These are phyloP conservation scores for Fagus crenata DNA, from an alignment of 306 rosid species.

Conservation along the genomic window DNA sequence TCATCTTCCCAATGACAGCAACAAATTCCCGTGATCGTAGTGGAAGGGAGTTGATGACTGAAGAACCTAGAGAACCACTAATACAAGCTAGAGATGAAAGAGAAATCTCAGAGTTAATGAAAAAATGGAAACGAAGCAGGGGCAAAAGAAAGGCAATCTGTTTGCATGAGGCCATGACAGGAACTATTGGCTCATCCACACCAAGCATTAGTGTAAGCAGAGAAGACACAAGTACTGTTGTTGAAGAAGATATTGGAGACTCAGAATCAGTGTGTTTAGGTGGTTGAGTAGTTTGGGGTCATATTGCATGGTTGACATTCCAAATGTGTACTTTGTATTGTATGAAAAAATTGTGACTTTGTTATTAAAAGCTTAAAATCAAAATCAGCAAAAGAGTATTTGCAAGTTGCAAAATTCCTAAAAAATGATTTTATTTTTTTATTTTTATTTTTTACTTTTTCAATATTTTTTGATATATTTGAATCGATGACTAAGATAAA, in stretches of 20 bases:
- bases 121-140: constrained; percentile 56
- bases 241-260: constrained; percentile 62
- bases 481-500: no score
- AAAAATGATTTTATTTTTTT: no score
- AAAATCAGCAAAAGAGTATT: no score
- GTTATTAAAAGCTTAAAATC: no score
- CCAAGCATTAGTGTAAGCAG: constrained; percentile 45
- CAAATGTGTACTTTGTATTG: background rate
- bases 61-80: constrained; percentile 23
- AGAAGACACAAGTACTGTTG: constrained; percentile 46
- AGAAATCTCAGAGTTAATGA: constrained; percentile 56
- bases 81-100: constrained; percentile 36
- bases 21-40: constrained; percentile 3
- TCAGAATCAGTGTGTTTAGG: constrained; percentile 61
- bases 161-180: constrained; percentile 28
- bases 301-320: background rate
- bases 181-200: constrained; percentile 54
- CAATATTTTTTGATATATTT: no score
- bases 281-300: background rate
- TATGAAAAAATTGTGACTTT: background rate
- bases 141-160: constrained; percentile 57
- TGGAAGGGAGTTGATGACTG: constrained; percentile 16
- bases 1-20: constrained; percentile 30
- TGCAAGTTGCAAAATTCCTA: no score
- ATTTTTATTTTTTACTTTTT: no score